Conservation (phyloP, 2,329 filamentous ascomycete species). For the Alternaria ethzedia region DNA sequence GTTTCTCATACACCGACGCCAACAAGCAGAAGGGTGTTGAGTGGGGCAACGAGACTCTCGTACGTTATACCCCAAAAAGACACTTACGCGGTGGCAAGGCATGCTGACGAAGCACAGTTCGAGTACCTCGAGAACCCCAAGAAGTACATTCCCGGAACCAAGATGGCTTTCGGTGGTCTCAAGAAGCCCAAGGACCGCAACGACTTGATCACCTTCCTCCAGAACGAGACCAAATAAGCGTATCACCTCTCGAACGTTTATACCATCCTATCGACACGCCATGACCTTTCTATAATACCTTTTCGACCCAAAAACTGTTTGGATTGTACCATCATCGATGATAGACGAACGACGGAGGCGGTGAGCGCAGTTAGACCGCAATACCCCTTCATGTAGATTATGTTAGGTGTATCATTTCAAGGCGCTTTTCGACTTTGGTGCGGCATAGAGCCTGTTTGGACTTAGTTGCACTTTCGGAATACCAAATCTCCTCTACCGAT, state of each 20-base stretch:
- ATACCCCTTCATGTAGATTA: slow-evolving; percentile 44
- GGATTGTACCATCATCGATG: slow-evolving; percentile 48
- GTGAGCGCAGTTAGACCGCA: slow-evolving; percentile 27
- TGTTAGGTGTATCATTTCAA: slow-evolving; percentile 43
- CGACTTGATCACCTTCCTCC: slow-evolving; percentile 90
- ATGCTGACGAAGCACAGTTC: slow-evolving; percentile 65
- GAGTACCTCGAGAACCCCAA: slow-evolving; percentile 99
- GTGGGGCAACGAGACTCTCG: slow-evolving; percentile 86
- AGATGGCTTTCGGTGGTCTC: slow-evolving; percentile 99
- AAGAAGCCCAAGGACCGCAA: slow-evolving; percentile 99
- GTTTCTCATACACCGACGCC: slow-evolving; percentile 98
- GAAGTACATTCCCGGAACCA: slow-evolving; percentile 99
- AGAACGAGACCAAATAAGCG: slow-evolving; percentile 72
- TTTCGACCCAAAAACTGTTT: slow-evolving; percentile 29
- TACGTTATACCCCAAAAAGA: slow-evolving; percentile 53
- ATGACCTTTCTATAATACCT: slow-evolving; percentile 37
- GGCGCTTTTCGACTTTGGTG: slow-evolving; percentile 43
- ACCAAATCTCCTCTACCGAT: slow-evolving; percentile 42
- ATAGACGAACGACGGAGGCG: slow-evolving; percentile 50
- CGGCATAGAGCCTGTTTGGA: slow-evolving; percentile 44
- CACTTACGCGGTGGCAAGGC: neutral
- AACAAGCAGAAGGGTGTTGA: slow-evolving; percentile 96
- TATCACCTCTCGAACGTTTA: slow-evolving; percentile 25
- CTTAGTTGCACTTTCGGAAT: slow-evolving; percentile 46
- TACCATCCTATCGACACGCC: slow-evolving; percentile 25